Evolutionary conservation across 176 grass and related monocot genomes (phyloP), one percentile per base, ranked within the genome.

Genomic region (Ensete glaucum): DNA sequence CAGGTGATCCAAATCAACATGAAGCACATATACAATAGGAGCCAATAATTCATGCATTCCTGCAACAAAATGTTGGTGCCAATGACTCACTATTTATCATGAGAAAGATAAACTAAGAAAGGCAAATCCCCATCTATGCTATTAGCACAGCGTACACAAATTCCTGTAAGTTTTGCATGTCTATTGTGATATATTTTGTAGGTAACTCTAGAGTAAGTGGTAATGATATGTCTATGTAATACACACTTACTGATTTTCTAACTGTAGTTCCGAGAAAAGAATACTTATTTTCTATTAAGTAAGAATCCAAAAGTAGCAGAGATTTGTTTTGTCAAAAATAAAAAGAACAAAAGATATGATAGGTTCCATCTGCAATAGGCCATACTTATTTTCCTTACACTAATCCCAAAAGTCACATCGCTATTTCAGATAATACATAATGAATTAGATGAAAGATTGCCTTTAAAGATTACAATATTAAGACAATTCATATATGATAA

Each of bases 21-120:
- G 88, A 87, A 99, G 90, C 79, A 94, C 95, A 79, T 94, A 99
- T 25, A 99, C 86, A 54, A 99, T 67, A 70, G 95, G 95, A 82
- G 95, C 95, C 76, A 99, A 81, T 24, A 99, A 65, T 83, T 99
- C 95, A 73, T 97, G 94, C 94, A 97, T 97, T 87, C 94, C 93
- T 97, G 82, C 69, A 67, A 65, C 53, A 19, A 74, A 52, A 74
- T 55, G 63, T 75, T 9, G 25, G 26, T 34, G 25, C 43, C 24
- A 67, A 34, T 70, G 9, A 1, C 17, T 21, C 7, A 59, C 3
- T 57, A 59, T 8, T 21, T 15, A 17, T n/a, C 57, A n/a, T n/a
- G n/a, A 52, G 1, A 9, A 67, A 34, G 27, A 70, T 22, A 50
- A 70, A 70, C 8, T 11, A 50, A 20, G 12, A n/a, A 6, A 21